These are phyloP conservation scores for Poa pratensis DNA, from an alignment of 176 grass and related monocot genomes.

Conservation along the genomic window DNA sequence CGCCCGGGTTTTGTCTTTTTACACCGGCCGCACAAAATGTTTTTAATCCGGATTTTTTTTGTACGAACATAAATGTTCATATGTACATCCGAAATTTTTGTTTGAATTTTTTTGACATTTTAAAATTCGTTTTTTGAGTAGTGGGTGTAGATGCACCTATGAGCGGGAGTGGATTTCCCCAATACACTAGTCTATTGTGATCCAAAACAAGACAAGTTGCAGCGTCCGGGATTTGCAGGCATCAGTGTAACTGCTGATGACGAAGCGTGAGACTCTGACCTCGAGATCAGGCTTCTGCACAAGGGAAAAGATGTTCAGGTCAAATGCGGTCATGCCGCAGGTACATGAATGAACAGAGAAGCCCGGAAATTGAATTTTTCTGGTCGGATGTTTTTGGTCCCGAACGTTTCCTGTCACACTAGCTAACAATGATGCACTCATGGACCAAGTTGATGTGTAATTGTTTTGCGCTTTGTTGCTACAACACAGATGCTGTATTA, in stretches of 20 bases:
- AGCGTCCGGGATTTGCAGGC: constrained; percentile 37
- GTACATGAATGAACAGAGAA: constrained; percentile 25
- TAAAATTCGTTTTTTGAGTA: too few species aligned
- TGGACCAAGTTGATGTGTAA: background rate
- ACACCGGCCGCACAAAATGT: too few species aligned
- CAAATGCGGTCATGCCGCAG: constrained; percentile 16
- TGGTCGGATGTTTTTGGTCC: constrained; percentile 20
- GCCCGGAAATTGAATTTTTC: constrained; percentile 22
- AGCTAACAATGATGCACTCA: constrained; percentile 11
- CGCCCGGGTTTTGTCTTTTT: too few species aligned
- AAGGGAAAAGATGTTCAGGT: constrained; percentile 20
- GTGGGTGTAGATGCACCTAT: too few species aligned
- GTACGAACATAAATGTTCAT: too few species aligned
- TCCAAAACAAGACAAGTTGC: constrained; percentile 16
- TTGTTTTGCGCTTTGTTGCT: background rate
- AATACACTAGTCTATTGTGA: background rate
- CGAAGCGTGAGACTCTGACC: background rate
- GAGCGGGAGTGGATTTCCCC: too few species aligned
- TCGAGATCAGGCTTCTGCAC: background rate
- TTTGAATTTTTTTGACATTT: too few species aligned
- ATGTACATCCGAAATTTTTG: too few species aligned
- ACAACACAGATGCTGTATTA: background rate
- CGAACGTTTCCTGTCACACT: constrained; percentile 6
- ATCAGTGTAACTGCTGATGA: constrained; percentile 39
- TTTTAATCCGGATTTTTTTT: too few species aligned